Conservation (phyloP, 306 rosid species). For the Senna tora region DNA sequence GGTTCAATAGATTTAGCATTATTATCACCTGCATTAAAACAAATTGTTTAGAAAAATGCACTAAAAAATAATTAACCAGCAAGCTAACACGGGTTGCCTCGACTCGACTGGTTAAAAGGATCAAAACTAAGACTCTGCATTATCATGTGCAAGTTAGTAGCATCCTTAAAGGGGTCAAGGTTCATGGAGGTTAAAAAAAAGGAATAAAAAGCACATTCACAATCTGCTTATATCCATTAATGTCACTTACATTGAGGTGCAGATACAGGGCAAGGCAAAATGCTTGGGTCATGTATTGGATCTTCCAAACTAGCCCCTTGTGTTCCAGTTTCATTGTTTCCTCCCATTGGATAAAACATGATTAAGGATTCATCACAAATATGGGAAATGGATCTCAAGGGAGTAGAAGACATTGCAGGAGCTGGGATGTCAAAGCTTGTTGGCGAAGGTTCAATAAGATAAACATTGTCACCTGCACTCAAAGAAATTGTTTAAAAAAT, state of each 20-base stretch:
- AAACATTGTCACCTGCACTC: background rate
- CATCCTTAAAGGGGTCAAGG: no score
- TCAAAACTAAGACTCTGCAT: no score
- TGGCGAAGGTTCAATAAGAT: background rate
- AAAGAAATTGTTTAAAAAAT: background rate
- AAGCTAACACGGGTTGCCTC: no score
- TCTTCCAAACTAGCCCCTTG: background rate
- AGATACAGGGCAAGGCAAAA: no score
- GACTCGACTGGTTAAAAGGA: no score
- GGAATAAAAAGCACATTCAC: background rate
- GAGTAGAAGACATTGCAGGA: background rate
- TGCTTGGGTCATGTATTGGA: background rate
- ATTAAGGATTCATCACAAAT: background rate
- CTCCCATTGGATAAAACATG: background rate
- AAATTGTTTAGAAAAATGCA: background rate
- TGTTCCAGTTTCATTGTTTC: background rate
- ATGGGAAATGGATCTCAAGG: background rate
- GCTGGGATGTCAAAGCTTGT: background rate
- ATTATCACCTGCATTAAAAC: background rate
- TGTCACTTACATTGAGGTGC: background rate
- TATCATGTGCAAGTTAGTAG: no score
- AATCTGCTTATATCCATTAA: background rate
- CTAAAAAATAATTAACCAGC: background rate
- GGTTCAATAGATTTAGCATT: background rate
- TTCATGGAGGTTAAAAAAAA: no score